Base-by-base conservation (phyloP, 2,329 filamentous ascomycete species). In the Tolypocladium guangdongense region DNA sequence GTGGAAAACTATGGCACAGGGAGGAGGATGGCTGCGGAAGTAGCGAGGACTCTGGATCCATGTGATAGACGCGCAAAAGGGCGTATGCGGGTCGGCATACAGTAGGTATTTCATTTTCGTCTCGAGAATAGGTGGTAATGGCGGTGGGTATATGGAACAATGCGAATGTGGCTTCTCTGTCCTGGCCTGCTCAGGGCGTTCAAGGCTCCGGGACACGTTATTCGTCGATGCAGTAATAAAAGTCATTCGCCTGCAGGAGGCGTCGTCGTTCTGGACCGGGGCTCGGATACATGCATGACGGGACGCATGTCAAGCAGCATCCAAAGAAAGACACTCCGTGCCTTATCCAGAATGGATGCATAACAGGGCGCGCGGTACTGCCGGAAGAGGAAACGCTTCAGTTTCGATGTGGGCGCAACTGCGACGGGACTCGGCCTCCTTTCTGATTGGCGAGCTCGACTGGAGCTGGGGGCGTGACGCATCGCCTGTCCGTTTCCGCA, bases 51-150 rank as follows among this genome's bases (percentile, higher is more conserved):
- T 52, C 50, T 56, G 56, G 37, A 50, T 57, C 52, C 49, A 47
- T 52, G 39, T 54, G 48, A 56, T 56, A 57, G 54, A 57, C 52
- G 49, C 48, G 50, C 52, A 54, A 56, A 54, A 52, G 16, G 51
- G 51, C 52, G 48, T 54, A 49, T 32, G 48, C 50, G 41, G 50
- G 50, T 45, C 41, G 43, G 50, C 46, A 54, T 49, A 54, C 51
- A 24, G 24, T 39, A 20, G 36, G 10, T 32, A 27, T 41, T 41
- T 32, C 11, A 32, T 30, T 30, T 50, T 18, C 36, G 32, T 50
- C 16, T 50, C 24, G 41, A n/a, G 14, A 20, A 45, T 45, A 30
- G 4, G 43, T 33, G 20, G 43, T 47, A 47, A 47, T 47, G 43
- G 43, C 33, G 18, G 27, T 20, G 20, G 18, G 27, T 20, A 33